phyloP scores from a whole-genome alignment of 129 eudicot genomes.

The Artemisia annua region DNA sequence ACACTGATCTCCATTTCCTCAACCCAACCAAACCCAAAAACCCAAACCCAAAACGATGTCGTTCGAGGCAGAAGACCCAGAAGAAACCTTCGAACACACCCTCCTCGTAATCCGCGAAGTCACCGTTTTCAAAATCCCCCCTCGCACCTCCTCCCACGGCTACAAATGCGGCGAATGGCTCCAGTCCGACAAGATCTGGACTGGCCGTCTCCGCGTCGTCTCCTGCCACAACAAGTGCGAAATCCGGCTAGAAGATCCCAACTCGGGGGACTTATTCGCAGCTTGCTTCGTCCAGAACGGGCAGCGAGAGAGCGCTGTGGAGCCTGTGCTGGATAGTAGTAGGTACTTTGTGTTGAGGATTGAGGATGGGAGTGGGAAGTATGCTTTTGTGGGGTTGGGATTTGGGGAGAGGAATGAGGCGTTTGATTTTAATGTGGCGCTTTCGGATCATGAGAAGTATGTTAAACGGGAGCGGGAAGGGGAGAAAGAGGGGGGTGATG shows the following conservation, averaged over 20 bases:
- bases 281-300: constrained; percentile 87
- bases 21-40: background rate
- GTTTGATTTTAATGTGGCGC: constrained; percentile 95
- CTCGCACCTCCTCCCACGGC: constrained; percentile 89
- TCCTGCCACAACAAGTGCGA: constrained; percentile 80
- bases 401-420: constrained; percentile 95
- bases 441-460: constrained; percentile 97
- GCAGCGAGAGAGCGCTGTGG: constrained; percentile 84
- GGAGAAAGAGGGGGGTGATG: constrained; percentile 46
- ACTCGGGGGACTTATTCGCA: constrained; percentile 87
- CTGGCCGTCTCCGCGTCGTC: constrained; percentile 95
- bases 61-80: constrained; percentile 60
- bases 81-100: constrained; percentile 88
- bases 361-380: constrained; percentile 91
- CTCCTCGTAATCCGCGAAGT: constrained; percentile 95
- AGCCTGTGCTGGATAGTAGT: constrained; percentile 81
- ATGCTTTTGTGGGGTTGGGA: constrained; percentile 91
- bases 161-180: constrained; percentile 99
- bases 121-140: constrained; percentile 87
- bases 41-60: constrained; percentile 44
- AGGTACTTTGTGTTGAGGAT: constrained; percentile 89
- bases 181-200: constrained; percentile 98
- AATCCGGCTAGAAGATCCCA: constrained; percentile 97
- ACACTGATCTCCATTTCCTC: background rate
- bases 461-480: constrained; percentile 74